A percentile compares a stretch with the other conserved stretches of the same genome.
phyloP scores from a whole-genome alignment of 2,329 filamentous ascomycete genomes.

The Pyrenophora teres region DNA sequence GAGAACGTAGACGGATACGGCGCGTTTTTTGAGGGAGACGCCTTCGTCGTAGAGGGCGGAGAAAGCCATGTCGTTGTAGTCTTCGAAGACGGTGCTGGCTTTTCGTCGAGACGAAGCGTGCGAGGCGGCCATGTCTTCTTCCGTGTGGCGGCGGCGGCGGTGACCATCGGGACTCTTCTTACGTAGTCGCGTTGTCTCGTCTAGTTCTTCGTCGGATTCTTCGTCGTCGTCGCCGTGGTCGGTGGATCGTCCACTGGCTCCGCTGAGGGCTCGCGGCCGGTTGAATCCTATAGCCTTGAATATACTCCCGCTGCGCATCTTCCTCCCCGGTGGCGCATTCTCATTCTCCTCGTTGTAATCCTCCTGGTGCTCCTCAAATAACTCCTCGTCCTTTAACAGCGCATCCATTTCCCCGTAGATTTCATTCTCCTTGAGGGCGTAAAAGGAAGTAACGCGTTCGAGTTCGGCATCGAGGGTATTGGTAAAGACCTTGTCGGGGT shows the following conservation, averaged over 20 bases:
- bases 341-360: slow-evolving; percentile 44
- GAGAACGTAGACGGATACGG: slow-evolving; percentile 84
- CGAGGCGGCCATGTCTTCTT: slow-evolving; percentile 64
- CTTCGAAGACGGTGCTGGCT: slow-evolving; percentile 71
- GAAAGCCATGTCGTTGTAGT: slow-evolving; percentile 77
- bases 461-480: slow-evolving; percentile 84
- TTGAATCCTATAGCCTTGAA: slow-evolving; percentile 57
- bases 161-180: slow-evolving; percentile 47
- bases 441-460: slow-evolving; percentile 93
- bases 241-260: slow-evolving; percentile 49
- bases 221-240: slow-evolving; percentile 49
- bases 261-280: slow-evolving; percentile 52
- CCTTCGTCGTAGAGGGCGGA: slow-evolving; percentile 70
- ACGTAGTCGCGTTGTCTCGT: slow-evolving; percentile 51
- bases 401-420: slow-evolving; percentile 79
- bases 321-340: slow-evolving; percentile 45
- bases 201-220: slow-evolving; percentile 64
- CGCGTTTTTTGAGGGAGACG: slow-evolving; percentile 90
- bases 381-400: slow-evolving; percentile 74
- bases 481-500: slow-evolving; percentile 81
- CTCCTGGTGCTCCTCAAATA: slow-evolving; percentile 64
- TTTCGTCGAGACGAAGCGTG: slow-evolving; percentile 66
- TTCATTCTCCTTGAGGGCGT: slow-evolving; percentile 84
- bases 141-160: slow-evolving; percentile 26
- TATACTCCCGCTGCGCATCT: slow-evolving; percentile 56